A percentile compares a stretch with the other conserved stretches of the same genome.
Conservation (phyloP, 345 rosid species). For the Arabis hirsuta region DNA sequence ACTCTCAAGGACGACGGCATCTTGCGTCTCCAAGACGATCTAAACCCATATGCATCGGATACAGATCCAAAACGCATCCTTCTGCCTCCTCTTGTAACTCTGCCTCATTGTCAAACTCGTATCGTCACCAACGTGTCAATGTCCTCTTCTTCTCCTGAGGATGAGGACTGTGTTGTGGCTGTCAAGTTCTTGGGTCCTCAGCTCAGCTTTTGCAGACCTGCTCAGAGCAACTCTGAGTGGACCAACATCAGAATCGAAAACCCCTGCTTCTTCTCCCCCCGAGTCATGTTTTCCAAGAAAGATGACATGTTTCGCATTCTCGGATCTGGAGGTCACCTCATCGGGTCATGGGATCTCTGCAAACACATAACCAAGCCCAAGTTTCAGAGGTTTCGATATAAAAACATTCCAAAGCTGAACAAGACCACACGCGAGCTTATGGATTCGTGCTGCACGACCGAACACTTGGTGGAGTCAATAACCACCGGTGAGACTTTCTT, state of each 20-base stretch:
- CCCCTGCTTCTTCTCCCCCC: background rate
- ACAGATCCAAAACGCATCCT: background rate
- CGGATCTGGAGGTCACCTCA: conserved; percentile 7
- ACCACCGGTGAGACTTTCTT: background rate
- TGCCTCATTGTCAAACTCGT: conserved; percentile 8
- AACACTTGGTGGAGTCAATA: conserved; percentile 14
- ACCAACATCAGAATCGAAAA: background rate
- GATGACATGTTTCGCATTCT: background rate
- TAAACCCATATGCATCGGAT: background rate
- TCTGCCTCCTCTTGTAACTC: conserved; percentile 10
- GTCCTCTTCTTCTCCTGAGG: background rate
- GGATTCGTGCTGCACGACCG: background rate
- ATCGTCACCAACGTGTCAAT: conserved; percentile 1
- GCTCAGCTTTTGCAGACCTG: conserved; percentile 10
- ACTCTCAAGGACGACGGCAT: conserved; percentile 1
- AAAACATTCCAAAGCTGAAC: background rate
- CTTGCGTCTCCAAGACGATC: conserved; percentile 3
- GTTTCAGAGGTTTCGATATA: background rate
- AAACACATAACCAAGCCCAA: background rate
- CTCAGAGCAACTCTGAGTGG: background rate
- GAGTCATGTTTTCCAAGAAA: conserved; percentile 5
- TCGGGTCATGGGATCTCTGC: background rate
- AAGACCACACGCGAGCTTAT: background rate
- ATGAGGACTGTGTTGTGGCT: conserved; percentile 1
- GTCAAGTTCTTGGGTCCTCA: conserved; percentile 8